phyloP scores from a whole-genome alignment of 768 basidiomycete species.

The Tricholoma sp. region DNA sequence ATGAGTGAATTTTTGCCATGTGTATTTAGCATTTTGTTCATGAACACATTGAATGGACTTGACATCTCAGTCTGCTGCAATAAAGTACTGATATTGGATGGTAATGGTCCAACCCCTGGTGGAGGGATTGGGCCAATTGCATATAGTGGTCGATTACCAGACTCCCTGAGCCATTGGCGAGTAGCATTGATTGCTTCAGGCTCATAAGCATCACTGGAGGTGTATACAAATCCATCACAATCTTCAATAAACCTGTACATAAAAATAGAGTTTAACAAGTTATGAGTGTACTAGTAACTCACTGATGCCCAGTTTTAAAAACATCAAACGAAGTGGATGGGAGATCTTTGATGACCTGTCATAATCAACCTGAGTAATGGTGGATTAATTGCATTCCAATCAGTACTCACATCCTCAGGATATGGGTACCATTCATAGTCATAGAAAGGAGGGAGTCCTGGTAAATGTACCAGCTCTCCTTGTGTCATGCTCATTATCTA shows the following conservation, averaged over 20 bases:
- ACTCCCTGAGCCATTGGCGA: constrained; percentile 8
- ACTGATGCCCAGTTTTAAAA: constrained; percentile 3
- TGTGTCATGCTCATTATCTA: constrained; percentile 15
- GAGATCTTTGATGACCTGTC: neutral
- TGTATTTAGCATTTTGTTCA: constrained; percentile 3
- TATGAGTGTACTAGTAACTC: neutral
- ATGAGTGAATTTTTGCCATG: constrained; percentile 17
- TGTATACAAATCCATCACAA: constrained; percentile 12
- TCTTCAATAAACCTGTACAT: constrained; percentile 3
- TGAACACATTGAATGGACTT: constrained; percentile 7
- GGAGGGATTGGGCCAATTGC: constrained; percentile 15
- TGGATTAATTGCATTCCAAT: neutral
- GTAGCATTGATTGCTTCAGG: constrained; percentile 11
- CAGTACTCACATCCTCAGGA: constrained; percentile 5
- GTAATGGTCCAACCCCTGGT: neutral
- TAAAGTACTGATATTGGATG: neutral
- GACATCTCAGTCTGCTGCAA: neutral
- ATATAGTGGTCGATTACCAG: constrained; percentile 11
- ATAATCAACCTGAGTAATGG: neutral
- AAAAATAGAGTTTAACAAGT: neutral
- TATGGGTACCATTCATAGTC: constrained; percentile 18
- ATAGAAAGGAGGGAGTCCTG: constrained; percentile 19
- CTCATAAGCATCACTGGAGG: constrained; percentile 16
- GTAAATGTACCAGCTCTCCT: constrained; percentile 14
- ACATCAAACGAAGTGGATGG: neutral